These are phyloP conservation scores for Boletus rex-veris DNA, from an alignment of 768 basidiomycete genomes.

Conservation along the genomic window DNA sequence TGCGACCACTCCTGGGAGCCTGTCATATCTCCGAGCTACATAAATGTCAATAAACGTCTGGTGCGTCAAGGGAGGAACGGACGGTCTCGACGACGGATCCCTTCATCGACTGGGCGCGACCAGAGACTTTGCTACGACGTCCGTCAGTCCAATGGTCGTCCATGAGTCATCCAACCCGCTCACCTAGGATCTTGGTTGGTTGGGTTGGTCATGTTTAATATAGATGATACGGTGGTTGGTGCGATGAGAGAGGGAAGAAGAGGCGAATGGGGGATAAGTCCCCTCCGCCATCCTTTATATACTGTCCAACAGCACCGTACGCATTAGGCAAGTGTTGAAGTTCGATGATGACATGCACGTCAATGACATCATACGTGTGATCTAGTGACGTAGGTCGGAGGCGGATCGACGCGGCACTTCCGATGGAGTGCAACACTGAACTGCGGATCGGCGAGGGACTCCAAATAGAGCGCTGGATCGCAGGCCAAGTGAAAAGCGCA, in stretches of 20 bases:
- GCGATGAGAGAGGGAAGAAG: constrained; percentile 1
- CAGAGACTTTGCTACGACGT: constrained; percentile 31
- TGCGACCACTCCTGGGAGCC: constrained; percentile 42
- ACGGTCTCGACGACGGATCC: constrained; percentile 36
- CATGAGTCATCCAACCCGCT: background rate
- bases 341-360: constrained; percentile 20
- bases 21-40: constrained; percentile 40
- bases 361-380: constrained; percentile 29
- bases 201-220: constrained; percentile 7
- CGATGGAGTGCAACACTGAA: background rate
- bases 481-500: too few species aligned
- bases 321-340: constrained; percentile 28
- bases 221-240: background rate
- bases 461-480: background rate
- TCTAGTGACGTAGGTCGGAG: constrained; percentile 20
- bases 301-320: constrained; percentile 17
- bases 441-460: background rate
- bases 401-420: too few species aligned
- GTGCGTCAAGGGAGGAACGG: background rate
- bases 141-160: background rate
- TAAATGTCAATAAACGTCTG: background rate
- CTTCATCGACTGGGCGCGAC: constrained; percentile 37
- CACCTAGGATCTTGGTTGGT: constrained; percentile 30
- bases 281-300: constrained; percentile 22
- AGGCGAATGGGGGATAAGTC: background rate